A percentile compares a stretch with the other conserved stretches of the same genome.
Conservation (phyloP, 1,284 basidiomycete genomes). For the Fistulina hepatica region DNA sequence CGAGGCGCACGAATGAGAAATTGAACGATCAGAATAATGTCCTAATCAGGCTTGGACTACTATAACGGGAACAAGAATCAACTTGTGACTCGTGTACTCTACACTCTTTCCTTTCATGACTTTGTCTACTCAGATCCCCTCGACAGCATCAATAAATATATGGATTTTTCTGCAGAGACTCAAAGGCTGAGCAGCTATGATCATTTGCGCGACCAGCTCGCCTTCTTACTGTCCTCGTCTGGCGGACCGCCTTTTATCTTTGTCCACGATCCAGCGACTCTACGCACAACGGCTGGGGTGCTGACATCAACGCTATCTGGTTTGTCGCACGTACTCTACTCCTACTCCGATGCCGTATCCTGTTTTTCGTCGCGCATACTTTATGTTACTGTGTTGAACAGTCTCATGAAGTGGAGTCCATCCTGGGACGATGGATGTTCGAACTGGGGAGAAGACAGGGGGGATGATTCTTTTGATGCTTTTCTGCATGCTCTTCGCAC, state of each 20-base stretch:
- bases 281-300: conserved; percentile 33
- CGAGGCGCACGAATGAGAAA: too few species aligned
- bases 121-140: too few species aligned
- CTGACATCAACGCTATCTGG: conserved; percentile 29
- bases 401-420: conserved; percentile 42
- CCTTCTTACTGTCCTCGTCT: too few species aligned
- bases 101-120: too few species aligned
- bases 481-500: conserved; percentile 52
- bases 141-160: too few species aligned
- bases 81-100: too few species aligned
- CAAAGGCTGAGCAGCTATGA: too few species aligned
- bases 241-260: conserved; percentile 61
- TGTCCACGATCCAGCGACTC: conserved; percentile 51
- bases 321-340: conserved; percentile 26
- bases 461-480: conserved; percentile 54
- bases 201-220: too few species aligned
- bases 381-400: conserved; percentile 57
- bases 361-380: conserved; percentile 57
- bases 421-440: conserved; percentile 49
- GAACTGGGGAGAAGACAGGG: conserved; percentile 38
- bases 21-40: too few species aligned
- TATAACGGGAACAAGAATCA: too few species aligned
- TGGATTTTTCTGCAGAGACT: too few species aligned
- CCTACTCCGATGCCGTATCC: conserved; percentile 49
- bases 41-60: too few species aligned